Evolutionary conservation across 2,329 filamentous ascomycete genomes (phyloP), one percentile per base, ranked within the genome.

Genomic region (Scytalidium sp.): DNA sequence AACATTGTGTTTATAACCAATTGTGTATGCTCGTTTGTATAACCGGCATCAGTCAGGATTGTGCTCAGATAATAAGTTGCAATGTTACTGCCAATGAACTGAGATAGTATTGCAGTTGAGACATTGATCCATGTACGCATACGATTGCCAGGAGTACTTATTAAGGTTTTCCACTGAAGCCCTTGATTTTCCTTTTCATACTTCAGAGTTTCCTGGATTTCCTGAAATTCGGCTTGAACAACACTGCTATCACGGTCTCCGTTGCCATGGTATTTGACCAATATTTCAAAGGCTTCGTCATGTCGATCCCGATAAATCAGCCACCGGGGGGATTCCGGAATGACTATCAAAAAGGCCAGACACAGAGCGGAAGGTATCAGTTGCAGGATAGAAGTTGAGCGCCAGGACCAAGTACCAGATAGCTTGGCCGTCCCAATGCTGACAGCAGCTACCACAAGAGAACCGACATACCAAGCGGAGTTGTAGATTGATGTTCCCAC

Each of bases 21-120:
- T 29, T 50, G 47, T 9, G 42, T 46, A 21, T 20, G 25, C 13
- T 29, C 41, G 22, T 19, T 25, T 19, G 43, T 50, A 19, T 46
- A 46, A 6, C 47, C 42, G 10, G 36, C 42, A 23, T 23, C 23
- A n/a, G 19, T 41, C 42, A 50, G 36, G 8, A 50, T 27, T 13
- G 29, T 17, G 11, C 27, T 15, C 11, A 50, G 47, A 49, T 62
- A 63, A 49, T 62, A 74, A 3, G 65, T 68, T 21, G 71, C 66
- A 6, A 74, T 56, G 20, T 68, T 70, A 54, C 78, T 79, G 39
- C 76, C 77, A 41, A 69, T 75, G 74, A 75, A 79, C 54, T 81
- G 77, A 9, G 72, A 73, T 64, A 80, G 80, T 45, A 79, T 62
- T 53, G 75, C 76, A 9, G 75, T 66, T 19, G 69, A 66, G 41